Evolutionary conservation across 169 alveolate species (phyloP), one percentile per base, ranked within the genome.

Genomic region (Cryptosporidium meleagridis): DNA sequence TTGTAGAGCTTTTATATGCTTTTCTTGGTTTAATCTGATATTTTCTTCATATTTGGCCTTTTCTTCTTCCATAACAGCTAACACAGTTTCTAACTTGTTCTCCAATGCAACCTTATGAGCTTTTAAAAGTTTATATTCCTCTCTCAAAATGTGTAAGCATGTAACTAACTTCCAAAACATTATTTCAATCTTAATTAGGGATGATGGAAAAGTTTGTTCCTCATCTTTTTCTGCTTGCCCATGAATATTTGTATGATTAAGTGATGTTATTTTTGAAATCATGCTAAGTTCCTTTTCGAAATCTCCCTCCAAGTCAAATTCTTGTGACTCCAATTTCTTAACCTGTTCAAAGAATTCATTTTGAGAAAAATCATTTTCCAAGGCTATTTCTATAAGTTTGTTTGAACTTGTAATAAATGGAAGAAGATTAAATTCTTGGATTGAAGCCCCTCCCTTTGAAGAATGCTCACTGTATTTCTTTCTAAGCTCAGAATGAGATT

Each of bases 161-260:
- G 67, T 62, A 4, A 62, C 89, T 18, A 80, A 21, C 59, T 65
- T 80, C 89, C 89, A 80, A 41, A 80, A 80, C 65, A 80, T 45
- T 10, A 21, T 80, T 55, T 80, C 89, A 41, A 80, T 41, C n/a
- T 80, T 80, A 37, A 29, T 80, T 18, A 80, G 31, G 23, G 89
- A 80, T 16, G 26, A 45, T 26, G 89, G 89, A 29, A 62, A 65
- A 35, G 52, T 58, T 31, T 3, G n/a, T 18, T 14, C 39, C 21
- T 80, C 23, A 9, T 62, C 73, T 1, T 12, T 37, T 31, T 4
- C 39, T 16, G 9, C 16, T 58, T 53, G 37, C 41, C 23, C 33
- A 75, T 41, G 21, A 14, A 16, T 18, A 10, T 59, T 52, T 9
- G 16, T 8, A 37, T 75, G 55, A 4, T 48, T n/a, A 26, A 55